Conservation (phyloP, 495 filamentous ascomycete species). For the Viridothelium virens region DNA sequence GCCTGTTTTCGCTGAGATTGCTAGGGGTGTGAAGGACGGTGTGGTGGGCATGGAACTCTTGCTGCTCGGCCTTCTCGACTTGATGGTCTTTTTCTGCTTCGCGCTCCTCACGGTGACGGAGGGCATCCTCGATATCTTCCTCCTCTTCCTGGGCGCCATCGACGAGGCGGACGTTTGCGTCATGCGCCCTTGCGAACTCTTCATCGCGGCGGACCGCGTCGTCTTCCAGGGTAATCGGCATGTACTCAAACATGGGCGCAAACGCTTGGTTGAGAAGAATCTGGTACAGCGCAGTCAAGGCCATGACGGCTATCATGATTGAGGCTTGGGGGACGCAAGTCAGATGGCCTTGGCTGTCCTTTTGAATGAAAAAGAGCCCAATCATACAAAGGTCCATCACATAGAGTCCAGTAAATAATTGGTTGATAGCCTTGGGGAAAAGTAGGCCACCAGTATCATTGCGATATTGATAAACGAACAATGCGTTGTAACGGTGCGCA, state of each 20-base stretch:
- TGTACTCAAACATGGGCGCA: conserved; percentile 73
- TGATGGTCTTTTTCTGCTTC: conserved; percentile 36
- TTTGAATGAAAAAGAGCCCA: conserved; percentile 83
- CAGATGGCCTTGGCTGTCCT: conserved; percentile 49
- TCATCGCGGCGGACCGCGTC: conserved; percentile 83
- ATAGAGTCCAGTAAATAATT: conserved; percentile 90
- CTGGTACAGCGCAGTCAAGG: conserved; percentile 75
- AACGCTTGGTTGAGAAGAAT: conserved; percentile 77
- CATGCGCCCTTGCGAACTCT: conserved; percentile 72
- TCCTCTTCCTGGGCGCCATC: conserved; percentile 32
- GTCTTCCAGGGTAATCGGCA: conserved; percentile 94
- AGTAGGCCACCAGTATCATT: conserved; percentile 90
- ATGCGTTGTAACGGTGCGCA: conserved; percentile 90
- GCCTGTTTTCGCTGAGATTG: conserved; percentile 16
- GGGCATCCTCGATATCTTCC: conserved; percentile 39
- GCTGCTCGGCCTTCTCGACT: conserved; percentile 39
- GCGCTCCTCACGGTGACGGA: conserved; percentile 30
- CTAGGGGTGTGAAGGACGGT: conserved; percentile 20
- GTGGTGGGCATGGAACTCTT: conserved; percentile 47
- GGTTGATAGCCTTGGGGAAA: conserved; percentile 90
- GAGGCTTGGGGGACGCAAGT: conserved; percentile 76
- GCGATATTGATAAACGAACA: conserved; percentile 87
- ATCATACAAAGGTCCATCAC: conserved; percentile 88
- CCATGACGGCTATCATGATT: conserved; percentile 70
- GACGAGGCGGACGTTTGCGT: conserved; percentile 32